Conservation (phyloP, 2,329 filamentous ascomycete species). For the Fusarium graminum region DNA sequence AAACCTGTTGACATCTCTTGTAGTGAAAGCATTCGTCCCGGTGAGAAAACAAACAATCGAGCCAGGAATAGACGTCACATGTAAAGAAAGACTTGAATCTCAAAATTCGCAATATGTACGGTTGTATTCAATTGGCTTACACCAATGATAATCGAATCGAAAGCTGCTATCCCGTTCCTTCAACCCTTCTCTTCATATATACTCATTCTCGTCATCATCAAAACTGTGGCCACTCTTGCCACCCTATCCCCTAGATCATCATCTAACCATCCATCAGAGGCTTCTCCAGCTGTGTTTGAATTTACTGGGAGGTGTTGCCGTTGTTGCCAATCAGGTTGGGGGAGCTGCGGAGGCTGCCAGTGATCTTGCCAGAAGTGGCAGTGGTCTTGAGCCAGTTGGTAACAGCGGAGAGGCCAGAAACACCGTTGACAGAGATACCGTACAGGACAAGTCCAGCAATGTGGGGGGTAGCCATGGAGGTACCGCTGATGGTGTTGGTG, state of each 20-base stretch:
- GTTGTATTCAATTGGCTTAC: conserved; percentile 13
- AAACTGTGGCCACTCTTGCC: background rate
- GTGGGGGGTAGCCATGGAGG: conserved; percentile 74
- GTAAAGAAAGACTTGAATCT: background rate
- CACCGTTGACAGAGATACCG: conserved; percentile 60
- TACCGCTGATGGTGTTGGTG: conserved; percentile 66
- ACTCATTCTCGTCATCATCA: conserved; percentile 12
- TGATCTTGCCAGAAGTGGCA: conserved; percentile 57
- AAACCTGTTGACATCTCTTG: no score
- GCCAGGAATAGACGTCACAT: background rate
- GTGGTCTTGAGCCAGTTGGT: conserved; percentile 58
- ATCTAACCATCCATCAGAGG: conserved; percentile 1
- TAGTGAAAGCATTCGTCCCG: no score
- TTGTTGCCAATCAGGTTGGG: conserved; percentile 66
- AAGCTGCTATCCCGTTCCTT: background rate
- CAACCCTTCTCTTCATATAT: background rate
- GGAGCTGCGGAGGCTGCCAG: conserved; percentile 56
- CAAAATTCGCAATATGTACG: conserved; percentile 21
- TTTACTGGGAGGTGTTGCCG: conserved; percentile 53
- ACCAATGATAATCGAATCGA: conserved; percentile 13
- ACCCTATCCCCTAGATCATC: conserved; percentile 3
- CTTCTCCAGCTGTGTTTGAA: background rate
- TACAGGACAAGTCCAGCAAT: conserved; percentile 68
- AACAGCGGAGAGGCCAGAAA: conserved; percentile 54
- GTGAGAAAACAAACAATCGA: background rate